Conservation (phyloP, 2,329 filamentous ascomycete genomes). For the Neospermospora avenae region DNA sequence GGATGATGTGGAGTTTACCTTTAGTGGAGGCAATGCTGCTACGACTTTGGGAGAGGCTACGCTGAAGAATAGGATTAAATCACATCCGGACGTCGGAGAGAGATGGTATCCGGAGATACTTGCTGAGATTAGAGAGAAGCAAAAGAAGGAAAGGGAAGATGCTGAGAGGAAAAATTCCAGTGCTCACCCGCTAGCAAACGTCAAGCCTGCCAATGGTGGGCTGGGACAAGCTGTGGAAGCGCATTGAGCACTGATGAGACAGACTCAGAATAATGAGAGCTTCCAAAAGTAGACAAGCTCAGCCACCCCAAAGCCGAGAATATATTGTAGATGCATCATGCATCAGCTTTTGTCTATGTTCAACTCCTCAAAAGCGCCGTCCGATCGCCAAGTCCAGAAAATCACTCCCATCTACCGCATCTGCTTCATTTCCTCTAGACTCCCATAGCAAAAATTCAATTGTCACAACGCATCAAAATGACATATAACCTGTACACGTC, state of each 20-base stretch:
- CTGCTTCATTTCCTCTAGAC: conserved; percentile 4
- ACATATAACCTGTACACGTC: neutral
- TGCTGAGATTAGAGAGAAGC: conserved; percentile 54
- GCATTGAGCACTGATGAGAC: conserved; percentile 39
- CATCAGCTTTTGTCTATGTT: conserved; percentile 10
- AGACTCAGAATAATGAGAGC: neutral
- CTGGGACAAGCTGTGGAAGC: conserved; percentile 38
- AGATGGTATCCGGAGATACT: conserved; percentile 67
- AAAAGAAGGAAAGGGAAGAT: conserved; percentile 43
- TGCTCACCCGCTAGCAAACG: conserved; percentile 12
- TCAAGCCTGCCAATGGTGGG: conserved; percentile 24
- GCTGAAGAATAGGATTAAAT: conserved; percentile 79
- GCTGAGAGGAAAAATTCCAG: conserved; percentile 25
- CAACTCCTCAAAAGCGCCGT: conserved; percentile 26
- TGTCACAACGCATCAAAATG: neutral
- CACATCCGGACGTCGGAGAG: conserved; percentile 82
- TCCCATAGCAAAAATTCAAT: neutral
- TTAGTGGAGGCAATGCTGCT: conserved; percentile 59
- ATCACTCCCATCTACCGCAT: conserved; percentile 5
- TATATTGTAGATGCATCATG: conserved; percentile 19
- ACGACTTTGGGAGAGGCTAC: conserved; percentile 78
- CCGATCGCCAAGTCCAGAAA: conserved; percentile 19
- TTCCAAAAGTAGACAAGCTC: neutral
- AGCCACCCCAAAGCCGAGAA: neutral
- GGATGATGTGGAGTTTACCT: conserved; percentile 85